These are phyloP conservation scores for Tolypocladium sp. DNA, from an alignment of 2,329 filamentous ascomycete genomes.

Conservation along the genomic window DNA sequence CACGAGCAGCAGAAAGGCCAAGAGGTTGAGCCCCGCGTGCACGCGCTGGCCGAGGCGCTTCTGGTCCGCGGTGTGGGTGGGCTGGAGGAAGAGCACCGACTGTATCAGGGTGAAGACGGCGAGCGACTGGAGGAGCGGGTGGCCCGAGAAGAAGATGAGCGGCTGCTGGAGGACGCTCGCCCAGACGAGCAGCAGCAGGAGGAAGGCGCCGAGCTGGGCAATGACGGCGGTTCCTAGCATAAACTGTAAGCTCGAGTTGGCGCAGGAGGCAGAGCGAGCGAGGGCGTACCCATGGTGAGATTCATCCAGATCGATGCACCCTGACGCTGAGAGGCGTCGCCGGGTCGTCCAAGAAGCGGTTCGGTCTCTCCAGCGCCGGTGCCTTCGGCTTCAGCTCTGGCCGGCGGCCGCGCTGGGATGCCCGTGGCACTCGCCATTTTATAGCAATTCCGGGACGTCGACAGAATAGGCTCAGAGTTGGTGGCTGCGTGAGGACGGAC, in stretches of 20 bases:
- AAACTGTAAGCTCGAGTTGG: neutral
- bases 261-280: neutral
- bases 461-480: neutral
- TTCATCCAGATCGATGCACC: constrained; percentile 59
- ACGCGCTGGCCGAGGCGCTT: constrained; percentile 52
- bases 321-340: constrained; percentile 63
- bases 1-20: constrained; percentile 52
- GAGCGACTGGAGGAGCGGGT: constrained; percentile 63
- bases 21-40: constrained; percentile 62
- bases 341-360: constrained; percentile 44
- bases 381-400: constrained; percentile 10
- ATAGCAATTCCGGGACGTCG: neutral
- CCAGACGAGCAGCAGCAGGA: constrained; percentile 73
- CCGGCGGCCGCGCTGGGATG: constrained; percentile 42
- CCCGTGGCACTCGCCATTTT: constrained; percentile 62
- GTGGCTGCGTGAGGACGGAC: neutral
- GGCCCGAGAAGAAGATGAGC: constrained; percentile 76
- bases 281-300: constrained; percentile 56
- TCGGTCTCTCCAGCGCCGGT: constrained; percentile 25
- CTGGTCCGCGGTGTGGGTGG: constrained; percentile 67
- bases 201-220: constrained; percentile 68
- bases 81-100: constrained; percentile 77
- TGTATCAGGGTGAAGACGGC: constrained; percentile 70
- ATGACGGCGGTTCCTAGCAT: constrained; percentile 66
- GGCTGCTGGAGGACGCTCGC: constrained; percentile 59